These are phyloP conservation scores for Turritis glabra DNA, from an alignment of 345 rosid genomes.

Conservation along the genomic window DNA sequence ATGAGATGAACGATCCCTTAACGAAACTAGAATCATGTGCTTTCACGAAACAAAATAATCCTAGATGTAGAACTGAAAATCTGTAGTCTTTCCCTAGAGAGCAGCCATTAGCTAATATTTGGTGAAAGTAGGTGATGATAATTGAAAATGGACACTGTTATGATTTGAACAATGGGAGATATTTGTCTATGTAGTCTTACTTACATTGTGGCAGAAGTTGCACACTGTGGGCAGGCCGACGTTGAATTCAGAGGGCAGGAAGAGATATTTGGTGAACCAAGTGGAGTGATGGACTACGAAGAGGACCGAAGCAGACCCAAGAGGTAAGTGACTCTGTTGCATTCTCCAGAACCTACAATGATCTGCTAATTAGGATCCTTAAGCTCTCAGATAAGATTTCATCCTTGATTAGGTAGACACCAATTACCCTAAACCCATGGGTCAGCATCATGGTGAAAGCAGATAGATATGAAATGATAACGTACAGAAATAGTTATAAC, in stretches of 20 bases:
- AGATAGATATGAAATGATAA: not conserved
- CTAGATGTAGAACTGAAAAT: not conserved
- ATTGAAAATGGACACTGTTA: conserved; percentile 8
- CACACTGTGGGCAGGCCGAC: conserved; percentile 90
- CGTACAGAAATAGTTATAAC: not conserved
- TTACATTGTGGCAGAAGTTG: conserved; percentile 98
- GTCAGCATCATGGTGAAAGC: not conserved
- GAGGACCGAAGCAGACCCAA: conserved; percentile 88
- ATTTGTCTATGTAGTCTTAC: conserved; percentile 86
- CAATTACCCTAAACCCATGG: not conserved
- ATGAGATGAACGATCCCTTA: not conserved
- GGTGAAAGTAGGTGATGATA: not conserved
- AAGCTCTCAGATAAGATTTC: not conserved
- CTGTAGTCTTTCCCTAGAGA: not conserved
- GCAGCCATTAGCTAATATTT: not conserved
- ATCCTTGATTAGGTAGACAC: conserved; percentile 4
- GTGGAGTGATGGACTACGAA: conserved; percentile 94
- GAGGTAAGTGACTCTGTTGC: conserved; percentile 51
- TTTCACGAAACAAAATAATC: not conserved
- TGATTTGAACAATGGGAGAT: not conserved
- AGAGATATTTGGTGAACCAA: conserved; percentile 88
- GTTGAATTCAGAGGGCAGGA: conserved; percentile 78
- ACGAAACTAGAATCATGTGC: not conserved
- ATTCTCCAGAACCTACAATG: not conserved
- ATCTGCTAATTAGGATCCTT: not conserved